phyloP scores from a whole-genome alignment of 306 rosid species.

The Ammopiptanthus mongolicus region DNA sequence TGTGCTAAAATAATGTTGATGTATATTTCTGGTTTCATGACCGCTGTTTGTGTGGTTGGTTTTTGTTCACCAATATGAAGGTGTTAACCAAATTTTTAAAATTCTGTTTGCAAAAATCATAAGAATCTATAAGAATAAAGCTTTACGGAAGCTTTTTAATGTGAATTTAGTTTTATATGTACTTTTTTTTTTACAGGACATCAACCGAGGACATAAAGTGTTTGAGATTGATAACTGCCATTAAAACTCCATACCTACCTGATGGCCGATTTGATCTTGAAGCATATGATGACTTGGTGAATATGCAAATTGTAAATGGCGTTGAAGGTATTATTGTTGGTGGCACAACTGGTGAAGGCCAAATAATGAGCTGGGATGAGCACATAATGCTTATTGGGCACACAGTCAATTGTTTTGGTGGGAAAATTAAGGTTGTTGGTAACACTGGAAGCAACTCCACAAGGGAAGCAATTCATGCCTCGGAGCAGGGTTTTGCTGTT shows the following conservation, averaged over 20 bases:
- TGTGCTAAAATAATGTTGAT: neutral
- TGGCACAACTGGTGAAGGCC: constrained; percentile 84
- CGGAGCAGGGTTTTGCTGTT: constrained; percentile 79
- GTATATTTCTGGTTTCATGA: neutral
- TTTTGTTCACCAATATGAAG: neutral
- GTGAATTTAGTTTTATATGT: neutral
- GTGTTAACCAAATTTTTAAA: neutral
- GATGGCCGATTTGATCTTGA: constrained; percentile 77
- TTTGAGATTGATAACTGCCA: constrained; percentile 68
- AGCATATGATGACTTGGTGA: constrained; percentile 74
- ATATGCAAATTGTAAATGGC: constrained; percentile 58
- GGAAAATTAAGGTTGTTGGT: constrained; percentile 69
- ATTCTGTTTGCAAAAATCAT: neutral
- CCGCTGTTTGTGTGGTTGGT: neutral
- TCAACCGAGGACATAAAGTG: constrained; percentile 52
- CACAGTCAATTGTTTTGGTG: constrained; percentile 69
- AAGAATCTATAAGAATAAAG: neutral
- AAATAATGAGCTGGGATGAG: constrained; percentile 83
- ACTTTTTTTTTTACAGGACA: constrained; percentile 49
- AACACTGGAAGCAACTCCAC: constrained; percentile 85
- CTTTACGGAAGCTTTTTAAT: neutral
- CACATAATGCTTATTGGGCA: constrained; percentile 89
- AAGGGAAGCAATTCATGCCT: constrained; percentile 72
- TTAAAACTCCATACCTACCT: constrained; percentile 83
- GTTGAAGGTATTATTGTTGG: constrained; percentile 75